Percentiles rank a stretch among this genome's conserved stretches.
These are phyloP conservation scores for Microstegium vimineum DNA, from an alignment of 176 grass and related monocot species.

Conservation along the genomic window DNA sequence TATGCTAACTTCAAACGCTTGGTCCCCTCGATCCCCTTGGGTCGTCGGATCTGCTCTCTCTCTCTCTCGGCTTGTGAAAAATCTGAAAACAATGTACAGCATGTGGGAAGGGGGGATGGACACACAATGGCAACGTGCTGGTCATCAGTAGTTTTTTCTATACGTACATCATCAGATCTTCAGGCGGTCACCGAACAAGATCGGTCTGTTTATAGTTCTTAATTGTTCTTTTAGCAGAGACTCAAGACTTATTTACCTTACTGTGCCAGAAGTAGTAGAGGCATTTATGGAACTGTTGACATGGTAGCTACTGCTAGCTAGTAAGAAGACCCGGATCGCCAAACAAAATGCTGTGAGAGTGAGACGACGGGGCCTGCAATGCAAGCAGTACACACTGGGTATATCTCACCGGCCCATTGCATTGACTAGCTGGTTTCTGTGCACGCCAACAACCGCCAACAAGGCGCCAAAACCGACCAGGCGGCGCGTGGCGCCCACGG, in stretches of 20 bases:
- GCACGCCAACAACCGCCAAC: neutral
- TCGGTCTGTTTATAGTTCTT: neutral
- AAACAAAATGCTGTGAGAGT: neutral
- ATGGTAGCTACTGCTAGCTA: neutral
- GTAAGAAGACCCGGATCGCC: neutral
- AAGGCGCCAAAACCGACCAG: neutral
- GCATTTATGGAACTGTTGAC: neutral
- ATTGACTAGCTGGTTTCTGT: too few relatives aligned
- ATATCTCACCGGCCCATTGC: too few relatives aligned
- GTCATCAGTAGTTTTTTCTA: neutral
- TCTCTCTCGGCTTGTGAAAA: neutral
- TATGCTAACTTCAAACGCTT: neutral
- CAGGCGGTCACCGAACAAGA: neutral
- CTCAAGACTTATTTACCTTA: neutral
- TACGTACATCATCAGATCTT: neutral
- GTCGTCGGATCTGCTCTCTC: neutral
- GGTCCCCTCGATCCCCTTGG: neutral
- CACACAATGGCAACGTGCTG: neutral
- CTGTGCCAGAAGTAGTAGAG: neutral
- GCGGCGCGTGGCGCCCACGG: too few relatives aligned
- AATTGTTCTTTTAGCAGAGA: too few relatives aligned
- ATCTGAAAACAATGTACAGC: too few relatives aligned
- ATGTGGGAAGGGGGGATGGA: neutral
- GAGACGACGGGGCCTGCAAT: accelerated
- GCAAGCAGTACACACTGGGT: too few relatives aligned